Percentiles rank a stretch among this genome's conserved stretches.
Conservation (phyloP, 257 asterid species). For the Solanum commersonii region DNA sequence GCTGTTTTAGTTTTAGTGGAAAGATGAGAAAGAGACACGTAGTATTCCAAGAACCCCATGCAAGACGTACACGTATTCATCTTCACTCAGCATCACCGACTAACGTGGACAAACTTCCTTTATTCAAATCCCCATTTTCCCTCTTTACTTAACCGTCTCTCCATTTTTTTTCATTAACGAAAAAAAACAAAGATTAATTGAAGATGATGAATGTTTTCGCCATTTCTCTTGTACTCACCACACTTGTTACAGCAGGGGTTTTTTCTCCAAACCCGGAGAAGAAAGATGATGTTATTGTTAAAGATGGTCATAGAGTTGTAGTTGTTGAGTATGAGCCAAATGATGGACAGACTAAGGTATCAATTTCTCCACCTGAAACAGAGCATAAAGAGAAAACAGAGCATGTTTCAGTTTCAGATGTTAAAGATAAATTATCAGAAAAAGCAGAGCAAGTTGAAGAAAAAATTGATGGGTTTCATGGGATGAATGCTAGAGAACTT, state of each 20-base stretch:
- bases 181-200: no score
- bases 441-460: not conserved
- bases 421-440: slow-evolving; percentile 1
- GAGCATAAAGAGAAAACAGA: not conserved
- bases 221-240: slow-evolving; percentile 14
- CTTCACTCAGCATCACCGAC: not conserved
- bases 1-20: not conserved
- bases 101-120: not conserved
- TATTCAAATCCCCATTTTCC: not conserved
- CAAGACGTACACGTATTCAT: not conserved
- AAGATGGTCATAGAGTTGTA: slow-evolving; percentile 40
- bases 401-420: not conserved
- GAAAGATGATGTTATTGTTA: slow-evolving; percentile 11
- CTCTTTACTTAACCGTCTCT: not conserved
- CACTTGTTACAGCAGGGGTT: slow-evolving; percentile 16
- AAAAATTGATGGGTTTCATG: not conserved
- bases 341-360: slow-evolving; percentile 14
- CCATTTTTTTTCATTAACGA: no score
- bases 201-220: slow-evolving; percentile 25
- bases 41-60: not conserved
- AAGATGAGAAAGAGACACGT: not conserved
- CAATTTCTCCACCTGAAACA: slow-evolving; percentile 20
- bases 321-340: slow-evolving; percentile 33
- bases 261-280: slow-evolving; percentile 11
- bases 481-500: slow-evolving; percentile 6